Evolutionary conservation across 768 basidiomycete species (phyloP).

Genomic region (Pleurotus tuoliensis): DNA sequence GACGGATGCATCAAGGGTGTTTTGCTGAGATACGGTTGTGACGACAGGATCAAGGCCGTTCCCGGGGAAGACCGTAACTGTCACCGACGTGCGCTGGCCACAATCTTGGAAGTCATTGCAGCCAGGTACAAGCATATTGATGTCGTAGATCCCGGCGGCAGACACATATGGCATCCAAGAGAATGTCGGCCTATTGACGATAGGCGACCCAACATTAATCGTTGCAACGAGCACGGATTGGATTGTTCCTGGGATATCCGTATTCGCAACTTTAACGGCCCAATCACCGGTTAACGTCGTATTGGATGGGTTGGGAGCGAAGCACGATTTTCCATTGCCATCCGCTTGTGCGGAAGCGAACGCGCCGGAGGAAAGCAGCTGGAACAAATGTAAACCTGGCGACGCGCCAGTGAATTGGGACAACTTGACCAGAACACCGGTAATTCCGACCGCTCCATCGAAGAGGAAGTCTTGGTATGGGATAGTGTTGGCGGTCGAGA

Average conservation of each 20-base stretch:
- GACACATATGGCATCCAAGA: constrained; percentile 94
- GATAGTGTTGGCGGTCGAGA: constrained; percentile 71
- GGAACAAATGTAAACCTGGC: constrained; percentile 86
- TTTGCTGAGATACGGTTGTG: constrained; percentile 72
- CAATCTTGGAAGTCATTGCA: constrained; percentile 83
- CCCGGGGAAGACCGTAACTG: constrained; percentile 80
- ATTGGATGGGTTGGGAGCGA: constrained; percentile 71
- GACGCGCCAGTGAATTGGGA: constrained; percentile 69
- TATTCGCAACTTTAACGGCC: constrained; percentile 59
- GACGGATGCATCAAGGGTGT: constrained; percentile 52
- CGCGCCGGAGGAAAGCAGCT: constrained; percentile 88
- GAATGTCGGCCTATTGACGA: constrained; percentile 66
- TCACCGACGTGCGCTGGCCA: constrained; percentile 70
- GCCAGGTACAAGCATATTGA: constrained; percentile 85
- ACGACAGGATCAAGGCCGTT: constrained; percentile 60
- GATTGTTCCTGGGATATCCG: constrained; percentile 75
- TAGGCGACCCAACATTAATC: constrained; percentile 59
- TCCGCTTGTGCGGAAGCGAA: constrained; percentile 70
- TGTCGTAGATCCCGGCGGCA: constrained; percentile 78
- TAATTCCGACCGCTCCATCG: constrained; percentile 54
- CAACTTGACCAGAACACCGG: constrained; percentile 85
- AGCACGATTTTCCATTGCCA: constrained; percentile 69
- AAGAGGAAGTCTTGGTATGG: constrained; percentile 96
- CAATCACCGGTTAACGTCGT: constrained; percentile 67
- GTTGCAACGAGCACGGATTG: constrained; percentile 70